phyloP scores from a whole-genome alignment of 1,139 yeast species.

The Geotrichum armillariae region DNA sequence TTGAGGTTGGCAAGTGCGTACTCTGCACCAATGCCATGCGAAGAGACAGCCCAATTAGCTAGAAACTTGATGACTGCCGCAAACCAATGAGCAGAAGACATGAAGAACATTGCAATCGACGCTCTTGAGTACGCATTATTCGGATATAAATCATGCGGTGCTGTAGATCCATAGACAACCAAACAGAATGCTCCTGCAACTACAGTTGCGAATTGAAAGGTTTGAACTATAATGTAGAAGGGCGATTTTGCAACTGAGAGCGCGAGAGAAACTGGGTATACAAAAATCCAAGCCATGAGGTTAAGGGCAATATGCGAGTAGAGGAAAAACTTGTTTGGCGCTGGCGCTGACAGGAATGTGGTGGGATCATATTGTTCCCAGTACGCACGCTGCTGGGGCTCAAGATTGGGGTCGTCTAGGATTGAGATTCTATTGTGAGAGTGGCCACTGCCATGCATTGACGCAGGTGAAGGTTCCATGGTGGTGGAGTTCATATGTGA shows the following conservation, averaged over 20 bases:
- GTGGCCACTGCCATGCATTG: constrained; percentile 31
- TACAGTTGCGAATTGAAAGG: constrained; percentile 50
- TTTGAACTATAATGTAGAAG: constrained; percentile 58
- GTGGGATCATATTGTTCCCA: constrained; percentile 87
- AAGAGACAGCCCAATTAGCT: constrained; percentile 43
- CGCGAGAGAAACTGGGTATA: constrained; percentile 72
- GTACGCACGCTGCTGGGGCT: constrained; percentile 69
- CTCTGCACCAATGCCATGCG: constrained; percentile 35
- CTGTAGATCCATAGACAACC: constrained; percentile 58
- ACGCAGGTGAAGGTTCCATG: constrained; percentile 38
- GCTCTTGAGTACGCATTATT: constrained; percentile 68
- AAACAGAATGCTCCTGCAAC: constrained; percentile 57
- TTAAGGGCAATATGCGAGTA: constrained; percentile 56
- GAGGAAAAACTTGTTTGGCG: constrained; percentile 55
- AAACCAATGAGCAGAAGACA: constrained; percentile 53
- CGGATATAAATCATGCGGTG: constrained; percentile 71
- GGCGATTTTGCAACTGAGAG: constrained; percentile 59
- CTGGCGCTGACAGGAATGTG: constrained; percentile 56
- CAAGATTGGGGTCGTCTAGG: constrained; percentile 57
- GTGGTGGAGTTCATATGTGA: not conserved
- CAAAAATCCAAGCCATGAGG: constrained; percentile 48
- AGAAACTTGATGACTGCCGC: constrained; percentile 50
- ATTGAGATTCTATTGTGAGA: constrained; percentile 79
- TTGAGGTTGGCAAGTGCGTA: constrained; percentile 31
- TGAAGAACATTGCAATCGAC: constrained; percentile 58